Evolutionary conservation across 805 yeast species (phyloP).

Genomic region (Dipodascopsis uninucleata): DNA sequence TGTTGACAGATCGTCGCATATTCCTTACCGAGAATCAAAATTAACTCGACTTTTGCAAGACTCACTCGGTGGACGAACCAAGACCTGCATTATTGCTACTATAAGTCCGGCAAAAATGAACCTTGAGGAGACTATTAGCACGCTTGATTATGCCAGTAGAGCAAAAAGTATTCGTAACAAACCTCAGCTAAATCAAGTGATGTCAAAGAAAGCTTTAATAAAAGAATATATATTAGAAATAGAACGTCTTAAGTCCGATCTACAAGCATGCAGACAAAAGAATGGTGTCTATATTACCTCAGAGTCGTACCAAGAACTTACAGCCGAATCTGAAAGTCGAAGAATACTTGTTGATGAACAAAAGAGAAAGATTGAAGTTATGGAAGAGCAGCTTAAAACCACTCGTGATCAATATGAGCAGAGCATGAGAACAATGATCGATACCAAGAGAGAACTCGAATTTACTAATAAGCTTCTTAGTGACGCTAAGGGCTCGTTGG

Average conservation of each 20-base stretch:
- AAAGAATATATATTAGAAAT: constrained; percentile 53
- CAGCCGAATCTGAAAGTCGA: constrained; percentile 49
- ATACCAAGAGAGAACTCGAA: constrained; percentile 28
- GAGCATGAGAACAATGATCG: constrained; percentile 34
- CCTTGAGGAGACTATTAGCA: constrained; percentile 78
- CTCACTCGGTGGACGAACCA: constrained; percentile 82
- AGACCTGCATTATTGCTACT: constrained; percentile 83
- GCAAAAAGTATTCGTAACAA: constrained; percentile 76
- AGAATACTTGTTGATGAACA: constrained; percentile 50
- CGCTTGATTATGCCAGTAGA: constrained; percentile 81
- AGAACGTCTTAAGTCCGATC: constrained; percentile 55
- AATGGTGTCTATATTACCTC: constrained; percentile 64
- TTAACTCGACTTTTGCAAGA: constrained; percentile 75
- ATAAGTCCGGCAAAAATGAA: constrained; percentile 76
- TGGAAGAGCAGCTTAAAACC: constrained; percentile 47
- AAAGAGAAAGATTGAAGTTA: constrained; percentile 44
- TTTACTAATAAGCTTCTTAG: constrained; percentile 16
- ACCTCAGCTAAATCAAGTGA: constrained; percentile 60
- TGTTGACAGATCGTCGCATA: constrained; percentile 60
- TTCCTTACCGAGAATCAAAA: constrained; percentile 85
- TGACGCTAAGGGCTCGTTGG: constrained; percentile 23
- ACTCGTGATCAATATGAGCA: constrained; percentile 43
- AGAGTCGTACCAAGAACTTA: constrained; percentile 44
- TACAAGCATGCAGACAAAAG: constrained; percentile 58
- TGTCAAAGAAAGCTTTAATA: constrained; percentile 57